Conservation (phyloP, 1,139 yeast species). For the Petasospora fabianii region DNA sequence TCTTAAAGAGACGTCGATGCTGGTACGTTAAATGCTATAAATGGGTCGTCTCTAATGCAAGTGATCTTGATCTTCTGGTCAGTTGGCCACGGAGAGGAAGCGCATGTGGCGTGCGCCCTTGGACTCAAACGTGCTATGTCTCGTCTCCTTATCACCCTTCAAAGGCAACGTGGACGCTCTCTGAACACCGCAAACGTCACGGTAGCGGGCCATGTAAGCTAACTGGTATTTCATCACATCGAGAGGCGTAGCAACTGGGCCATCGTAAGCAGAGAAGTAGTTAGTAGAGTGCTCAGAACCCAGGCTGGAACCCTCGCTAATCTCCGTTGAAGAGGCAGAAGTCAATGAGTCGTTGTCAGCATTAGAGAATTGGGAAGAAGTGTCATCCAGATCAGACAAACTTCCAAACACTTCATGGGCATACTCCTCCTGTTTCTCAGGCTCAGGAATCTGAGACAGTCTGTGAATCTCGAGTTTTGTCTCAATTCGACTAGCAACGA, state of each 20-base stretch:
- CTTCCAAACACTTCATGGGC: slow-evolving; percentile 11
- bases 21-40: too few species aligned
- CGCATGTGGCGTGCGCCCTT: slow-evolving; percentile 10
- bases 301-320: slow-evolving; percentile 6
- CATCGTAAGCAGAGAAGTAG: slow-evolving; percentile 13
- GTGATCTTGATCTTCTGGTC: too few species aligned
- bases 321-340: slow-evolving; percentile 15
- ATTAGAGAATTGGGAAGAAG: slow-evolving; percentile 3
- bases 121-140: slow-evolving; percentile 5
- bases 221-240: slow-evolving; percentile 17
- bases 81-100: slow-evolving; percentile 12
- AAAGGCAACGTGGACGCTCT: slow-evolving; percentile 19
- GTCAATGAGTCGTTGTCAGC: slow-evolving; percentile 15
- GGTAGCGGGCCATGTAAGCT: slow-evolving; percentile 11
- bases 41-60: too few species aligned
- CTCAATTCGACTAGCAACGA: slow-evolving; percentile 20
- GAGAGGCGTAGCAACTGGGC: slow-evolving; percentile 9
- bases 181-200: slow-evolving; percentile 12
- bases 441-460: slow-evolving; percentile 16
- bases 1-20: too few species aligned
- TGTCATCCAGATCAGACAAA: slow-evolving; percentile 9
- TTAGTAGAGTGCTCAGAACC: slow-evolving; percentile 12
- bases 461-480: slow-evolving; percentile 18
- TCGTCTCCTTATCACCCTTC: slow-evolving; percentile 1
- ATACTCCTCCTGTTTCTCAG: slow-evolving; percentile 8